Percentiles rank a stretch among this genome's conserved stretches.
These are phyloP conservation scores for Tulasnella sp. DNA, from an alignment of 768 basidiomycete species.

Conservation along the genomic window DNA sequence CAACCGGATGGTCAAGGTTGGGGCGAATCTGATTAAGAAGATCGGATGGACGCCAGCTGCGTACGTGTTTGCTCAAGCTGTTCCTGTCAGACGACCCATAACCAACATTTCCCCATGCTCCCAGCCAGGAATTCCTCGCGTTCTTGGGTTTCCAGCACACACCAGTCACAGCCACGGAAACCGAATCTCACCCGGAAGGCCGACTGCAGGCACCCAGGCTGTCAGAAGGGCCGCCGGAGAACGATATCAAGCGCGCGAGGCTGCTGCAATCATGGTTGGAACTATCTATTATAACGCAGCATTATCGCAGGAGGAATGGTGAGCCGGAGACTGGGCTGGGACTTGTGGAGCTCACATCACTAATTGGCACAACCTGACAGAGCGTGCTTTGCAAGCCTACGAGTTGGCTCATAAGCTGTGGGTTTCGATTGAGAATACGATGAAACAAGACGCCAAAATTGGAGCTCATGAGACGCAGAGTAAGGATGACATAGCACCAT, in stretches of 20 bases:
- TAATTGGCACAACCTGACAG: conserved; percentile 42
- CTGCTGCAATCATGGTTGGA: conserved; percentile 84
- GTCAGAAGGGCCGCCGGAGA: conserved; percentile 47
- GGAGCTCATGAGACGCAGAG: conserved; percentile 81
- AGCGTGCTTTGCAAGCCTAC: conserved; percentile 45
- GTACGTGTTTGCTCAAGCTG: not conserved
- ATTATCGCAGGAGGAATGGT: conserved; percentile 46
- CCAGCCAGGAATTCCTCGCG: not conserved
- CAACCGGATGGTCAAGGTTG: conserved; percentile 22
- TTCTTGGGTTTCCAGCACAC: not conserved
- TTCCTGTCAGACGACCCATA: not conserved
- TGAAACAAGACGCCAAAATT: conserved; percentile 69
- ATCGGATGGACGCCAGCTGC: conserved; percentile 50
- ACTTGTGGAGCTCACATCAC: not conserved
- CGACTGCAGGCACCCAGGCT: conserved; percentile 43
- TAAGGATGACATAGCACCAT: conserved; percentile 44
- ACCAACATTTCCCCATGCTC: not conserved
- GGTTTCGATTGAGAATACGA: conserved; percentile 65
- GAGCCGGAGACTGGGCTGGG: not conserved
- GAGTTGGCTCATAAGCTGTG: conserved; percentile 48
- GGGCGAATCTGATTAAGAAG: conserved; percentile 20
- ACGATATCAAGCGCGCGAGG: conserved; percentile 45
- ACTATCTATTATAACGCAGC: conserved; percentile 50
- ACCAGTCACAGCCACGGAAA: not conserved
- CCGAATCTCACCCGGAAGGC: conserved; percentile 35